These are phyloP conservation scores for Diaporthe amygdali DNA, from an alignment of 2,329 filamentous ascomycete genomes.

Conservation along the genomic window DNA sequence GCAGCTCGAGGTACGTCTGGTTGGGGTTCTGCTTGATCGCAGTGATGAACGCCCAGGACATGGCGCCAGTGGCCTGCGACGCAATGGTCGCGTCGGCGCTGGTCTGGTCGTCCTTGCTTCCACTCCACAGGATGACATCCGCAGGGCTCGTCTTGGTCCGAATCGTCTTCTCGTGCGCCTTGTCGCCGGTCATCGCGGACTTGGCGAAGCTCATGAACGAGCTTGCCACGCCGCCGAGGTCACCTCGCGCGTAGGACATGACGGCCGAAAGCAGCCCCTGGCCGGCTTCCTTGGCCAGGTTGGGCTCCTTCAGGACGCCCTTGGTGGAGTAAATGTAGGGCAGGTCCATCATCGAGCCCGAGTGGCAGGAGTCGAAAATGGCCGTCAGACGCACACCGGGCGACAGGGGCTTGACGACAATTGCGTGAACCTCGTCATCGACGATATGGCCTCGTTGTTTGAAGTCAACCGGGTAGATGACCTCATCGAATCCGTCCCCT, in stretches of 20 bases:
- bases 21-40: slow-evolving; percentile 91
- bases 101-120: slow-evolving; percentile 94
- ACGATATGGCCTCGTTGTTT: slow-evolving; percentile 73
- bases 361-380: slow-evolving; percentile 84
- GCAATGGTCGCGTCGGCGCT: slow-evolving; percentile 90
- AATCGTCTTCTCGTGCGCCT: slow-evolving; percentile 78
- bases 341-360: slow-evolving; percentile 76
- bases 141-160: slow-evolving; percentile 92
- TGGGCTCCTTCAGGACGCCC: slow-evolving; percentile 81
- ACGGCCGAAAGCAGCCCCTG: slow-evolving; percentile 75
- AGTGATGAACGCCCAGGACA: slow-evolving; percentile 97
- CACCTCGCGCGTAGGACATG: slow-evolving; percentile 80
- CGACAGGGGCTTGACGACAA: slow-evolving; percentile 77
- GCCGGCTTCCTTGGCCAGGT: slow-evolving; percentile 80
- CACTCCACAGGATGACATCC: slow-evolving; percentile 98
- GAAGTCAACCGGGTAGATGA: slow-evolving; percentile 81
- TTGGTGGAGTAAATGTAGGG: slow-evolving; percentile 83
- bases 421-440: slow-evolving; percentile 79
- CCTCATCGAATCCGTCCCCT: slow-evolving; percentile 78
- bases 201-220: slow-evolving; percentile 87
- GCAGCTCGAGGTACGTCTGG: slow-evolving; percentile 93
- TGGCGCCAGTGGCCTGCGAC: slow-evolving; percentile 91
- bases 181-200: slow-evolving; percentile 78
- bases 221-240: slow-evolving; percentile 80
- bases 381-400: slow-evolving; percentile 85